Conservation (phyloP, 2,329 filamentous ascomycete species). For the Metarhizium sp. region DNA sequence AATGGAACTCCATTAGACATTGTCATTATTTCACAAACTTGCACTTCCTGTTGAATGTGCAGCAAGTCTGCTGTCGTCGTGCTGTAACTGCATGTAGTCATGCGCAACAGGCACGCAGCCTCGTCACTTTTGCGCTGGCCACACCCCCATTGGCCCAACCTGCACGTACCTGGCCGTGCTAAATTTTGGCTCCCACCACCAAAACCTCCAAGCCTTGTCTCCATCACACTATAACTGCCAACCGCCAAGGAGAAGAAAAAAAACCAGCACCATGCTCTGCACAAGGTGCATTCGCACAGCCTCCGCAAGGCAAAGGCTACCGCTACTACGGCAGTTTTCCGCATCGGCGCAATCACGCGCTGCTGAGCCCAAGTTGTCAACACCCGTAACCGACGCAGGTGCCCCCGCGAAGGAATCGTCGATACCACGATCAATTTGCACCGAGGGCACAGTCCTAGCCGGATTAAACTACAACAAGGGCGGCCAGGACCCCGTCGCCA, state of each 20-base stretch:
- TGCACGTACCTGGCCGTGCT: background rate
- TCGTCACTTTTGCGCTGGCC: background rate
- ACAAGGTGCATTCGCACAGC: conserved; percentile 39
- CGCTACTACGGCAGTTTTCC: conserved; percentile 29
- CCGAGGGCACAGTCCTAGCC: conserved; percentile 59
- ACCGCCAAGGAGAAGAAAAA: background rate
- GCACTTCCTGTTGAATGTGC: background rate
- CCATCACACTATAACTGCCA: background rate
- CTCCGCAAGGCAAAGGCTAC: conserved; percentile 20
- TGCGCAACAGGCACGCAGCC: background rate
- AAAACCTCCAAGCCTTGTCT: conserved; percentile 3
- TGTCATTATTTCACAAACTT: background rate
- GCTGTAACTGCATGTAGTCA: background rate
- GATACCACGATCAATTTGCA: conserved; percentile 40
- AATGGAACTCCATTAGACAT: conserved; percentile 14
- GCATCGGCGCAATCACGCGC: conserved; percentile 26
- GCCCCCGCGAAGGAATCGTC: conserved; percentile 20
- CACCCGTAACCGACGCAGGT: conserved; percentile 21
- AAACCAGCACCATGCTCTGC: conserved; percentile 28
- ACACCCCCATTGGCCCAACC: conserved; percentile 4
- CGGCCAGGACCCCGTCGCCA: conserved; percentile 61
- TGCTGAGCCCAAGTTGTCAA: conserved; percentile 27
- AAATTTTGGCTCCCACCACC: conserved; percentile 5
- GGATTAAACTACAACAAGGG: conserved; percentile 74
- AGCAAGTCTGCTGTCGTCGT: background rate